Evolutionary conservation across 2,329 filamentous ascomycete species (phyloP).

Genomic region (Fusarium virguliforme): DNA sequence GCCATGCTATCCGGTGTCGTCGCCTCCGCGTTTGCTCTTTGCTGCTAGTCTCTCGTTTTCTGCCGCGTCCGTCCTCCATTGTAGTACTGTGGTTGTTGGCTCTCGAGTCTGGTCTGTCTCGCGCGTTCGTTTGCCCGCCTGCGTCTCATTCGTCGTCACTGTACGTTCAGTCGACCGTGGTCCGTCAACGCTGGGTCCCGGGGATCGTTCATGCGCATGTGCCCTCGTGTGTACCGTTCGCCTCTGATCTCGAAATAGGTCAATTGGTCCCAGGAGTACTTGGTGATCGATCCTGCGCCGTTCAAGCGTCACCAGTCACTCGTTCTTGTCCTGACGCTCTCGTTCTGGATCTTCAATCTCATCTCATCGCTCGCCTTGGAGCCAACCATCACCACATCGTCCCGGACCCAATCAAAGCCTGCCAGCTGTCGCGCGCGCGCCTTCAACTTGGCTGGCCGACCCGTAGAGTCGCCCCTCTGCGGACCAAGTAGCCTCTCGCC

Average conservation of each 20-base stretch:
- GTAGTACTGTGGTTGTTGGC: constrained; percentile 40
- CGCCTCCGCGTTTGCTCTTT: constrained; percentile 44
- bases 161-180: constrained; percentile 37
- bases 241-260: constrained; percentile 41
- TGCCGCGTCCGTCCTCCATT: constrained; percentile 38
- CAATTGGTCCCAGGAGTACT: constrained; percentile 47
- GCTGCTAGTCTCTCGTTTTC: constrained; percentile 50
- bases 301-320: constrained; percentile 47
- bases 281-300: constrained; percentile 37
- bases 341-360: constrained; percentile 45
- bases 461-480: constrained; percentile 43
- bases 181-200: constrained; percentile 34
- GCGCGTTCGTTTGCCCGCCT: constrained; percentile 34
- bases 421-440: constrained; percentile 56
- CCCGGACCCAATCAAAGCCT: constrained; percentile 55
- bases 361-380: constrained; percentile 43
- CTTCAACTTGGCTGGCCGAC: constrained; percentile 46
- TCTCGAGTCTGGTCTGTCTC: constrained; percentile 26
- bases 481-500: constrained; percentile 34
- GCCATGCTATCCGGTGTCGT: constrained; percentile 49
- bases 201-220: constrained; percentile 45
- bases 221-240: constrained; percentile 33
- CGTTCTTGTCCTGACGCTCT: constrained; percentile 46
- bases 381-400: constrained; percentile 46
- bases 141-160: constrained; percentile 41